phyloP scores from a whole-genome alignment of 139 green algal species.

The Chlamydomonas schloesseri region DNA sequence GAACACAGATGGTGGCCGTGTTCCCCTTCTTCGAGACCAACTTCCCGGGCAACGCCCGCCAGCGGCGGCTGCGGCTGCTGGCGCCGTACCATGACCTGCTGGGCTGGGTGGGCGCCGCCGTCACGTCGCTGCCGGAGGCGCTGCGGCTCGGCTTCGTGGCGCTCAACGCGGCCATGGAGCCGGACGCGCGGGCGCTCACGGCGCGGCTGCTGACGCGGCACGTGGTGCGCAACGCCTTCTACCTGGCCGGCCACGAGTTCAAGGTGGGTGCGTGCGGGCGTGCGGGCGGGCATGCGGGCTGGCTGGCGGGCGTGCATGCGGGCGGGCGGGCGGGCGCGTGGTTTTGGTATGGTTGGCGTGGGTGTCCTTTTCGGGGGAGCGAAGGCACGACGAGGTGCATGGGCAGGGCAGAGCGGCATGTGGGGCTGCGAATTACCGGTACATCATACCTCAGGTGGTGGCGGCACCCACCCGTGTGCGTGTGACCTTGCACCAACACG shows the following conservation, averaged over 20 bases:
- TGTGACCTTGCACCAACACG: too few relatives aligned
- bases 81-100: not conserved
- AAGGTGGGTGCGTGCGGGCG: not conserved
- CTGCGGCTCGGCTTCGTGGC: slow-evolving; percentile 8
- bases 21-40: slow-evolving; percentile 40
- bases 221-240: slow-evolving; percentile 41
- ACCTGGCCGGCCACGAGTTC: slow-evolving; percentile 52
- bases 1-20: slow-evolving; percentile 18
- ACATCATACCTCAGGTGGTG: too few relatives aligned
- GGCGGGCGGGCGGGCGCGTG: not conserved
- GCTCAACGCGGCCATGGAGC: slow-evolving; percentile 36
- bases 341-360: not conserved
- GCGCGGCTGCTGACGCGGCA: slow-evolving; percentile 16
- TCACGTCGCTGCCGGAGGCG: not conserved
- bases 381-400: too few relatives aligned
- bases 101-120: slow-evolving; percentile 8
- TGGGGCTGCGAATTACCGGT: too few relatives aligned
- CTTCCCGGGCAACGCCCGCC: slow-evolving; percentile 5
- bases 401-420: too few relatives aligned
- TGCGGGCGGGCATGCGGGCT: not conserved
- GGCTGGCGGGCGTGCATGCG: not conserved
- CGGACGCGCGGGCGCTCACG: slow-evolving; percentile 24
- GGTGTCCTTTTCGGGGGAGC: too few relatives aligned
- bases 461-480: too few relatives aligned
- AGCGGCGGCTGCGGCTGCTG: slow-evolving; percentile 12